These are phyloP conservation scores for Stephania cephalantha DNA, from an alignment of 164 flowering plant species.

Conservation along the genomic window DNA sequence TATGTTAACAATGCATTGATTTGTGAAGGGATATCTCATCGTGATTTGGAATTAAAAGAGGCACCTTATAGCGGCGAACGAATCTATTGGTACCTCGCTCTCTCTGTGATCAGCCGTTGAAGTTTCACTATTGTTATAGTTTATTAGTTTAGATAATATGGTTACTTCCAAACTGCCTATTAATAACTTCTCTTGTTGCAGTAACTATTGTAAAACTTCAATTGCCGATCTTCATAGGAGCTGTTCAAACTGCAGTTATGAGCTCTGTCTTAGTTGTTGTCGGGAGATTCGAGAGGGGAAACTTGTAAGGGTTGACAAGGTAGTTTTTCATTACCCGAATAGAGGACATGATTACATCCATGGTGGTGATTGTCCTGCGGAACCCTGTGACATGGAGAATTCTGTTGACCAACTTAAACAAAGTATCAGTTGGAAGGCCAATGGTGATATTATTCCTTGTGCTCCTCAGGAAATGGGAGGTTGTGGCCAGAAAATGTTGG, in stretches of 20 bases:
- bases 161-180: background rate
- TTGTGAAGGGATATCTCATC: slow-evolving; percentile 30
- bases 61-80: slow-evolving; percentile 50
- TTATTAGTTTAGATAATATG: background rate
- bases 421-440: slow-evolving; percentile 34
- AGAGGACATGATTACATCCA: slow-evolving; percentile 58
- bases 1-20: background rate
- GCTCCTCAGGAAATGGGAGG: slow-evolving; percentile 70
- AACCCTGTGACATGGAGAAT: slow-evolving; percentile 8
- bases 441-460: slow-evolving; percentile 43
- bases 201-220: slow-evolving; percentile 81
- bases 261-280: slow-evolving; percentile 75
- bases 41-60: slow-evolving; percentile 29
- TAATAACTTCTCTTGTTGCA: slow-evolving; percentile 21
- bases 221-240: slow-evolving; percentile 75
- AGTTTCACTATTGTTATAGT: background rate
- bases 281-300: slow-evolving; percentile 58
- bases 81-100: slow-evolving; percentile 52
- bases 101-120: too few relatives aligned
- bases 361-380: slow-evolving; percentile 51
- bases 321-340: slow-evolving; percentile 24
- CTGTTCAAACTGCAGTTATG: slow-evolving; percentile 69
- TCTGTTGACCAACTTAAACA: slow-evolving; percentile 9
- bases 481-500: slow-evolving; percentile 49
- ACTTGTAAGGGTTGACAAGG: slow-evolving; percentile 30